phyloP scores from a whole-genome alignment of 1,284 basidiomycete genomes.

The Fomes fomentarius region DNA sequence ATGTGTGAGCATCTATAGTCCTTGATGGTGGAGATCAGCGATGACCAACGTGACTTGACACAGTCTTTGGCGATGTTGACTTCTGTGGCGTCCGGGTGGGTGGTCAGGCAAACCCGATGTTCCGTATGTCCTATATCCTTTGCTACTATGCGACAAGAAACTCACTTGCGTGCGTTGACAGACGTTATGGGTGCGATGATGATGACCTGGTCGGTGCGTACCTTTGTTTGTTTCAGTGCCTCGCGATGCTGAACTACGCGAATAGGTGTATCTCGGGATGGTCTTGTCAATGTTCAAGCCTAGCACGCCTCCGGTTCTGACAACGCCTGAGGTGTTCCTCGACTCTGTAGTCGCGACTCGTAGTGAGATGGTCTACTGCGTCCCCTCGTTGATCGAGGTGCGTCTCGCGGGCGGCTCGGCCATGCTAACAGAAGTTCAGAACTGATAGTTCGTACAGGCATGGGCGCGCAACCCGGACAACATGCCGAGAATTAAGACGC shows the following conservation, averaged over 20 bases:
- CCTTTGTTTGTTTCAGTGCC: background rate
- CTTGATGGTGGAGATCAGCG: background rate
- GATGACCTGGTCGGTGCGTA: conserved; percentile 18
- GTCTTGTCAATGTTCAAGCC: conserved; percentile 20
- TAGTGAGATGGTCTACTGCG: conserved; percentile 22
- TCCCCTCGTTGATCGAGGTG: conserved; percentile 32
- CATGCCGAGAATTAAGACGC: conserved; percentile 20
- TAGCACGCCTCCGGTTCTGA: conserved; percentile 15
- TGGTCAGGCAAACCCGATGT: too few species aligned
- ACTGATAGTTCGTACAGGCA: conserved; percentile 17
- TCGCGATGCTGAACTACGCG: background rate
- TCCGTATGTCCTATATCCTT: too few species aligned
- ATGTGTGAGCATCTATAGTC: too few species aligned
- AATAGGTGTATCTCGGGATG: conserved; percentile 15
- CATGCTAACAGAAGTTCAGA: too few species aligned
- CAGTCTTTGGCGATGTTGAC: background rate
- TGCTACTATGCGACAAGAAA: too few species aligned
- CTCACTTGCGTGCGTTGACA: background rate
- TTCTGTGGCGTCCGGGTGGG: too few species aligned
- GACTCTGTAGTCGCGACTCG: conserved; percentile 13
- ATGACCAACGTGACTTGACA: background rate
- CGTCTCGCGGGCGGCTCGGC: too few species aligned
- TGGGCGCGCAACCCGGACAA: conserved; percentile 27
- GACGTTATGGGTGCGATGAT: conserved; percentile 23
- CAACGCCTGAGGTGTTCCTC: conserved; percentile 22